Evolutionary conservation across 306 rosid genomes (phyloP).

Genomic region (barrel medic (Medicago truncatula)): MtrunA17r5.0-ANR NC_053049.1:38226501-38227000

Average conservation of each 20-base stretch:
- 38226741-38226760: too few relatives aligned
- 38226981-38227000: not conserved
- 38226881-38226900: not conserved
- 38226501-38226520: not conserved
- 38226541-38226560: not conserved
- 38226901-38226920: not conserved
- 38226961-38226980: not conserved
- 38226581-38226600: constrained; percentile 3
- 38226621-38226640: constrained; percentile 1
- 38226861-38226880: not conserved
- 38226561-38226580: constrained; percentile 1
- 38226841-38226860: not conserved
- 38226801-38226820: not conserved
- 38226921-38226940: not conserved
- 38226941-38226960: constrained; percentile 6
- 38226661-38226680: too few relatives aligned
- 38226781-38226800: constrained; percentile 5
- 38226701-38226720: too few relatives aligned
- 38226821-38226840: not conserved
- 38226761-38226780: too few relatives aligned
- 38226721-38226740: too few relatives aligned
- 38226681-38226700: too few relatives aligned
- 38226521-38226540: not conserved
- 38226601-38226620: not conserved
- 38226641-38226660: too few relatives aligned